Percentiles rank a stretch among this genome's conserved stretches.
These are phyloP conservation scores for Medicago truncatula DNA, from an alignment of 306 rosid species.

Conservation along the genomic window MtrunA17r5.0-ANR NC_053043.1:38119501-38120000, in stretches of 20 bases:
- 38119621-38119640: background rate
- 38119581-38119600: background rate
- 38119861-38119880: constrained; percentile 95
- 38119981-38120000: background rate
- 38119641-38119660: constrained; percentile 65
- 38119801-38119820: constrained; percentile 92
- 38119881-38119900: constrained; percentile 99
- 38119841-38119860: constrained; percentile 99
- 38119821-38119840: constrained; percentile 97
- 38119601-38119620: background rate
- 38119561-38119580: background rate
- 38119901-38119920: background rate
- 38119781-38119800: constrained; percentile 89
- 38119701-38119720: constrained; percentile 64
- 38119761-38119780: constrained; percentile 65
- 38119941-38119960: background rate
- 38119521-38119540: background rate
- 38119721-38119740: constrained; percentile 47
- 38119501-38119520: too few relatives aligned
- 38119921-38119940: constrained; percentile 15
- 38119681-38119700: constrained; percentile 54
- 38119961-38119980: background rate
- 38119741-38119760: constrained; percentile 74
- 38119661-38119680: constrained; percentile 59
- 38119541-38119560: background rate